Percentiles rank a stretch among this genome's conserved stretches.
Conservation (phyloP, 2,329 filamentous ascomycete genomes). For the Pseudogymnoascus sp. region DNA sequence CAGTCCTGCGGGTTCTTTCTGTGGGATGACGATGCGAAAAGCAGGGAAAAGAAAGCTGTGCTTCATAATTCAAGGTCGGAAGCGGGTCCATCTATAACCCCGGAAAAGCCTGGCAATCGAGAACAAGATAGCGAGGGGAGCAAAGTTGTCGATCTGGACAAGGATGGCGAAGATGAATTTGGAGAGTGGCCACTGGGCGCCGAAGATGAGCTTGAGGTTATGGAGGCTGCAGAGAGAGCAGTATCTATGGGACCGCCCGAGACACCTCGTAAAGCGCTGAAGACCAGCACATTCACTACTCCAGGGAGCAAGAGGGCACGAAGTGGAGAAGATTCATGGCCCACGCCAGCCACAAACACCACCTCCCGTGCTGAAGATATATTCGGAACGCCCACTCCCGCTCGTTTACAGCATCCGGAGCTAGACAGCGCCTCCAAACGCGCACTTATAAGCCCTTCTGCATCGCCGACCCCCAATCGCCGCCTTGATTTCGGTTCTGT, state of each 20-base stretch:
- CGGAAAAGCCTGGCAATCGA: slow-evolving; percentile 12
- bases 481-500: slow-evolving; percentile 11
- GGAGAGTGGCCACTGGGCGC: slow-evolving; percentile 20
- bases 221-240: slow-evolving; percentile 13
- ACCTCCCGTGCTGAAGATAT: slow-evolving; percentile 17
- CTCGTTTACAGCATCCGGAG: slow-evolving; percentile 5
- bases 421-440: background rate
- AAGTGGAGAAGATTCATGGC: slow-evolving; percentile 18
- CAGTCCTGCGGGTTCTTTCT: slow-evolving; percentile 48
- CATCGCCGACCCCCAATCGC: slow-evolving; percentile 23
- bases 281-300: slow-evolving; percentile 17
- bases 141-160: slow-evolving; percentile 9
- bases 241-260: slow-evolving; percentile 14
- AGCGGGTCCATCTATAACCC: background rate
- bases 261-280: slow-evolving; percentile 22
- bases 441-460: slow-evolving; percentile 17
- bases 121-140: background rate
- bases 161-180: slow-evolving; percentile 23
- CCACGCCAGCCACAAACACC: slow-evolving; percentile 21
- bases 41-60: slow-evolving; percentile 38
- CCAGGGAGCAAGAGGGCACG: slow-evolving; percentile 25
- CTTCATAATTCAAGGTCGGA: slow-evolving; percentile 40
- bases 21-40: slow-evolving; percentile 45
- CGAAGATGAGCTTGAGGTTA: slow-evolving; percentile 19
- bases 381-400: slow-evolving; percentile 16